Conservation (phyloP, 176 grass and related monocot species). For the Rhynchospora tenuis region DNA sequence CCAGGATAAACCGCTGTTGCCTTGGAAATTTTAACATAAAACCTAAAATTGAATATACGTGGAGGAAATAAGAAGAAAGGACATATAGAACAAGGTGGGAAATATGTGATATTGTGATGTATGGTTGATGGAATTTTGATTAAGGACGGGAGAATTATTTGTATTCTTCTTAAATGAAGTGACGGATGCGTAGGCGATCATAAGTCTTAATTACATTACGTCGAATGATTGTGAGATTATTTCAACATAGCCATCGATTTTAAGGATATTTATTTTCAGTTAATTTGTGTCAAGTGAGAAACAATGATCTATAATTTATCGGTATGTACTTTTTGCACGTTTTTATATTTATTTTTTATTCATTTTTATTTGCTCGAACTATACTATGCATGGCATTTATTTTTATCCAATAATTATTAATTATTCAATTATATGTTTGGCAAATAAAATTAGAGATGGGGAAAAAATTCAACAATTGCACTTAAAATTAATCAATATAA, state of each 20-base stretch:
- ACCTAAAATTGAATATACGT: not conserved
- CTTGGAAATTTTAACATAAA: not conserved
- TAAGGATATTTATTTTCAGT: too few relatives aligned
- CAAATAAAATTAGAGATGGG: not conserved
- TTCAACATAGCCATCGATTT: not conserved
- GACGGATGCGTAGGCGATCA: not conserved
- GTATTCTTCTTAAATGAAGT: not conserved
- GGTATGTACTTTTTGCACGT: not conserved
- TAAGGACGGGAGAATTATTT: not conserved
- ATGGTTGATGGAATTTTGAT: not conserved
- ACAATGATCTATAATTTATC: not conserved
- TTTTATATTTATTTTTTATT: not conserved
- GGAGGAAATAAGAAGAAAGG: not conserved
- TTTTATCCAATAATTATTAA: not conserved
- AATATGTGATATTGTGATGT: not conserved
- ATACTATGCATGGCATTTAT: not conserved
- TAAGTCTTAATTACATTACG: not conserved
- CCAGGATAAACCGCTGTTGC: not conserved
- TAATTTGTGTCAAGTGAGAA: too few relatives aligned
- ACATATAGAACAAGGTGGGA: not conserved
- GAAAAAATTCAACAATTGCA: too few relatives aligned
- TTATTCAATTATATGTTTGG: not conserved
- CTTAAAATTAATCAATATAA: too few relatives aligned
- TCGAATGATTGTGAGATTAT: not conserved
- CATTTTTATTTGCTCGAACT: not conserved